Evolutionary conservation across 768 basidiomycete species (phyloP).

Genomic region (Cytidiella melzeri): DNA sequence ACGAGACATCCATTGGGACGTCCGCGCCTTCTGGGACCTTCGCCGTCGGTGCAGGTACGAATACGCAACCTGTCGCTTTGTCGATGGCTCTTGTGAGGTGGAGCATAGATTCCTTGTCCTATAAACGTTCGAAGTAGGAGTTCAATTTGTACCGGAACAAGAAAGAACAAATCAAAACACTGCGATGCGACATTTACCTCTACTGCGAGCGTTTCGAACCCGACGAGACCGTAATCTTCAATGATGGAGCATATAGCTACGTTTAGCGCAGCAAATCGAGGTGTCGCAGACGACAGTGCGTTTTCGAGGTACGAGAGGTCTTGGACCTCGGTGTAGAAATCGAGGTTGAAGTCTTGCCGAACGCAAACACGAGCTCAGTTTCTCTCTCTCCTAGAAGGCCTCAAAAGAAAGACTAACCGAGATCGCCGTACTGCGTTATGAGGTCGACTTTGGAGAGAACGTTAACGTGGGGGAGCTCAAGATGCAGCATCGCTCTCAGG

Average conservation of each 20-base stretch:
- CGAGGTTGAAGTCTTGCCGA: slow-evolving; percentile 84
- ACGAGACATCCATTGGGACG: slow-evolving; percentile 28
- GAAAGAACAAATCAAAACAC: background rate
- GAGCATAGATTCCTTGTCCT: slow-evolving; percentile 96
- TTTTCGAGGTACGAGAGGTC: slow-evolving; percentile 87
- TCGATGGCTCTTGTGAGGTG: slow-evolving; percentile 81
- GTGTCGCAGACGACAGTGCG: slow-evolving; percentile 55
- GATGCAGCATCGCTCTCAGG: slow-evolving; percentile 94
- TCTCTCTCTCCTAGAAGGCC: background rate
- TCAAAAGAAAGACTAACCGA: no score
- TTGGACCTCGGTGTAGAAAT: slow-evolving; percentile 97
- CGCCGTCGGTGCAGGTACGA: slow-evolving; percentile 50
- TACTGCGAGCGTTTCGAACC: slow-evolving; percentile 95
- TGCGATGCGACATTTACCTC: slow-evolving; percentile 52
- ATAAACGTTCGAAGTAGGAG: slow-evolving; percentile 1
- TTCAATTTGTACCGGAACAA: background rate
- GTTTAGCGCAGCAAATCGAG: slow-evolving; percentile 74
- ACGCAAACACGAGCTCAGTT: background rate
- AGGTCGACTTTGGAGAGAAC: slow-evolving; percentile 95
- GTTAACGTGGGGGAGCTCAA: slow-evolving; percentile 97
- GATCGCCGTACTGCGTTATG: slow-evolving; percentile 82
- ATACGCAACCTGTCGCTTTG: slow-evolving; percentile 88
- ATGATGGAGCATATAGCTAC: slow-evolving; percentile 88
- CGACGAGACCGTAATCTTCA: slow-evolving; percentile 88
- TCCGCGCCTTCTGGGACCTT: slow-evolving; percentile 27